Evolutionary conservation across 2,329 filamentous ascomycete species (phyloP).

Genomic region (Colletotrichum liriopes): DNA sequence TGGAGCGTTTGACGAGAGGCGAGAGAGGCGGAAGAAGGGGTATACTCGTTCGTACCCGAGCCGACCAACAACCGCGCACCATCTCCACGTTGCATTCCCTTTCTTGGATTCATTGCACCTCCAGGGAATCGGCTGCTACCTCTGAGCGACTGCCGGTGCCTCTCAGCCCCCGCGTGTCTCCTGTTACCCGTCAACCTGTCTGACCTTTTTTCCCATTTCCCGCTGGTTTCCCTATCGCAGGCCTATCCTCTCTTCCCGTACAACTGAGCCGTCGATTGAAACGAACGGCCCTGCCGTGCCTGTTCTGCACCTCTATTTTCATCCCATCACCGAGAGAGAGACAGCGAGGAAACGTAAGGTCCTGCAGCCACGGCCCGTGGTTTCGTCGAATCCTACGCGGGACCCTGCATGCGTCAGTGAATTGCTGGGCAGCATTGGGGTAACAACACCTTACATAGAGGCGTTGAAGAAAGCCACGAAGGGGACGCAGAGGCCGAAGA

Average conservation of each 20-base stretch:
- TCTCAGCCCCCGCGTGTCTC: slow-evolving; percentile 22
- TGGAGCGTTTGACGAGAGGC: slow-evolving; percentile 19
- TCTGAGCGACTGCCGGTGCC: slow-evolving; percentile 27
- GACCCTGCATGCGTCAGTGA: slow-evolving; percentile 25
- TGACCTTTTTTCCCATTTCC: slow-evolving; percentile 13
- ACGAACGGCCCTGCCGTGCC: not conserved
- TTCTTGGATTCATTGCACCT: slow-evolving; percentile 33
- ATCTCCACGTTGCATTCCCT: slow-evolving; percentile 41
- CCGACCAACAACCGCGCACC: slow-evolving; percentile 7
- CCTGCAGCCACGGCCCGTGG: slow-evolving; percentile 26
- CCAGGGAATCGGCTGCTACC: slow-evolving; percentile 25
- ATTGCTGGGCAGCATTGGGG: not conserved
- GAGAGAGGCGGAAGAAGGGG: not conserved
- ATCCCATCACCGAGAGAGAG: not conserved
- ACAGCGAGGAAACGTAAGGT: slow-evolving; percentile 1
- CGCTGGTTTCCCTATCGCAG: slow-evolving; percentile 14
- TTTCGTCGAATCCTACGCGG: slow-evolving; percentile 19
- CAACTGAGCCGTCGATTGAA: slow-evolving; percentile 2
- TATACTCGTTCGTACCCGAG: not conserved
- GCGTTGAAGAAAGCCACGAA: not conserved
- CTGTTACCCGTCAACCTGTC: not conserved
- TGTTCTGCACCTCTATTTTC: not conserved
- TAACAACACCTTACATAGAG: not conserved
- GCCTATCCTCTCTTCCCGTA: slow-evolving; percentile 23
- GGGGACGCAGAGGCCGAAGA: not conserved